A percentile compares a stretch with the other conserved stretches of the same genome.
Conservation (phyloP, 805 yeast genomes). For the Candida endomychidarum region DNA sequence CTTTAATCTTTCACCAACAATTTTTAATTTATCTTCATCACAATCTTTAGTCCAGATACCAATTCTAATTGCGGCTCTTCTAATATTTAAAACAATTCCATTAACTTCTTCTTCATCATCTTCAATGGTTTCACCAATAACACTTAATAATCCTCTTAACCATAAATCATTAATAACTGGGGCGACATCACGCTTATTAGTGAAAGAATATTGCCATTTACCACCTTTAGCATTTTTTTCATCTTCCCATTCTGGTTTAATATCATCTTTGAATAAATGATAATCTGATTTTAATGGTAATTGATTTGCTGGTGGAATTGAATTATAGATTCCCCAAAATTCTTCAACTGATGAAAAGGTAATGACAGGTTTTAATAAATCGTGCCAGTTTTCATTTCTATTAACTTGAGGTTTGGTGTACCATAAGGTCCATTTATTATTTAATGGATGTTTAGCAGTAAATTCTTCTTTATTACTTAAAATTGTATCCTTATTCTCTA, state of each 20-base stretch:
- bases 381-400: constrained; percentile 83
- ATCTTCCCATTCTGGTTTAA: constrained; percentile 99
- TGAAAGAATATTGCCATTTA: constrained; percentile 76
- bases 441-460: constrained; percentile 83
- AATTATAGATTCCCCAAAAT: constrained; percentile 97
- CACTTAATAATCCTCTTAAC: constrained; percentile 84
- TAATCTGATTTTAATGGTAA: constrained; percentile 91
- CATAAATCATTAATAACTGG: constrained; percentile 82
- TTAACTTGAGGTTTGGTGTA: constrained; percentile 90
- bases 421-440: constrained; percentile 94
- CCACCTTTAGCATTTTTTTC: constrained; percentile 85
- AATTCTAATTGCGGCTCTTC: constrained; percentile 78
- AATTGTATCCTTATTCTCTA: constrained; percentile 47
- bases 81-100: constrained; percentile 88
- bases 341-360: constrained; percentile 94
- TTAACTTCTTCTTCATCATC: constrained; percentile 82
- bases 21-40: constrained; percentile 58
- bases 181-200: constrained; percentile 59
- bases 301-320: constrained; percentile 88
- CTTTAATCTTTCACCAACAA: constrained; percentile 86
- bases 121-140: constrained; percentile 93
- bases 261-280: constrained; percentile 89
- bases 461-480: constrained; percentile 63
- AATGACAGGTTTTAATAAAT: constrained; percentile 87
- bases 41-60: constrained; percentile 92